Conservation (phyloP, 1,284 basidiomycete species). For the Ceratobasidium sp. region DNA sequence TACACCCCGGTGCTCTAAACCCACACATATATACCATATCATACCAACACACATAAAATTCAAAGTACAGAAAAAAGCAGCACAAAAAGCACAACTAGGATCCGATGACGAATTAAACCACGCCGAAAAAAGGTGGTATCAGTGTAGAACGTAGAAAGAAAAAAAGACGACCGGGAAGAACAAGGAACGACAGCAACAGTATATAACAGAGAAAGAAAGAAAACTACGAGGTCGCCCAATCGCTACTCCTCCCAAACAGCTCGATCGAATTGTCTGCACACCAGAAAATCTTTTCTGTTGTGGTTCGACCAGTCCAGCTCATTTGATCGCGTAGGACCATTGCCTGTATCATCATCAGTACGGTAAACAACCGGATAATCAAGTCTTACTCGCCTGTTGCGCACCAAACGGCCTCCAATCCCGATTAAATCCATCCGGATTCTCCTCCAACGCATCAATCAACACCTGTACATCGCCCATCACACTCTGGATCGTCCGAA, state of each 20-base stretch:
- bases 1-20: neutral
- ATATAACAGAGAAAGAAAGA: neutral
- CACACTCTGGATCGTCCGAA: conserved; percentile 81
- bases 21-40: neutral
- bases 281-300: conserved; percentile 89
- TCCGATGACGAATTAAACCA: neutral
- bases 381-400: conserved; percentile 44
- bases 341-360: conserved; percentile 60
- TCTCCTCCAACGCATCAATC: conserved; percentile 85
- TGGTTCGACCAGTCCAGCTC: conserved; percentile 86
- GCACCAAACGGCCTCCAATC: conserved; percentile 90
- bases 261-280: conserved; percentile 85
- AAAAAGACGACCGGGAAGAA: neutral
- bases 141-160: neutral
- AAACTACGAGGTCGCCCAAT: conserved; percentile 60
- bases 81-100: neutral
- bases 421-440: conserved; percentile 86
- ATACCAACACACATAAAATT: neutral
- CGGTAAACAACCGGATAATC: conserved; percentile 37
- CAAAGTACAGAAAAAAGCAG: neutral
- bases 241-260: conserved; percentile 77
- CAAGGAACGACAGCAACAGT: neutral
- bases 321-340: conserved; percentile 93
- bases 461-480: conserved; percentile 84
- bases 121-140: neutral